Evolutionary conservation across 306 rosid genomes (phyloP).

Genomic region (Canavalia gladiata): DNA sequence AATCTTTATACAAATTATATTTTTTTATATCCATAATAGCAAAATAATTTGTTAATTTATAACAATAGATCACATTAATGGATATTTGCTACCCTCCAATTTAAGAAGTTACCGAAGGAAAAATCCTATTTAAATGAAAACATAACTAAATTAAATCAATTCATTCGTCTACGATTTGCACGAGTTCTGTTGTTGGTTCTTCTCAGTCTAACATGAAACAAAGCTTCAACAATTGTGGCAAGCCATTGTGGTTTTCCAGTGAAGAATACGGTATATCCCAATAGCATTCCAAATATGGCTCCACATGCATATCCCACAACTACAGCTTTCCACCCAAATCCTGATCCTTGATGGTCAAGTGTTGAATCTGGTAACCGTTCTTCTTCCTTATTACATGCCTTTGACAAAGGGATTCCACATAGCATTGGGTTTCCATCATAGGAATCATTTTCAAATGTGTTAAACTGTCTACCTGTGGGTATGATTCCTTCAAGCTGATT

Average conservation of each 20-base stretch:
- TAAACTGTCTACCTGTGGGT: slow-evolving; percentile 55
- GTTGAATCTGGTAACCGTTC: neutral
- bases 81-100: too few species aligned
- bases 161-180: neutral
- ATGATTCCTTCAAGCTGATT: slow-evolving; percentile 50
- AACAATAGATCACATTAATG: too few species aligned
- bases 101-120: too few species aligned
- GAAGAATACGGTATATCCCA: slow-evolving; percentile 41
- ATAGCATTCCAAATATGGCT: slow-evolving; percentile 30
- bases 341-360: neutral
- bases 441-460: slow-evolving; percentile 49
- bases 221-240: neutral
- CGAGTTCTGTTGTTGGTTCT: neutral
- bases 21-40: too few species aligned
- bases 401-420: slow-evolving; percentile 53
- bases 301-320: slow-evolving; percentile 52
- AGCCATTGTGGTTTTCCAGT: slow-evolving; percentile 22
- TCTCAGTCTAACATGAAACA: neutral
- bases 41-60: too few species aligned
- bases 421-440: slow-evolving; percentile 45
- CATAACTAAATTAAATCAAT: neutral
- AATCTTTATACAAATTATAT: too few species aligned
- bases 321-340: slow-evolving; percentile 50
- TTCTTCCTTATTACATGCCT: neutral
- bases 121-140: too few species aligned